Conservation (phyloP, 768 basidiomycete species). For the Sporobolomyces phaffii region DNA sequence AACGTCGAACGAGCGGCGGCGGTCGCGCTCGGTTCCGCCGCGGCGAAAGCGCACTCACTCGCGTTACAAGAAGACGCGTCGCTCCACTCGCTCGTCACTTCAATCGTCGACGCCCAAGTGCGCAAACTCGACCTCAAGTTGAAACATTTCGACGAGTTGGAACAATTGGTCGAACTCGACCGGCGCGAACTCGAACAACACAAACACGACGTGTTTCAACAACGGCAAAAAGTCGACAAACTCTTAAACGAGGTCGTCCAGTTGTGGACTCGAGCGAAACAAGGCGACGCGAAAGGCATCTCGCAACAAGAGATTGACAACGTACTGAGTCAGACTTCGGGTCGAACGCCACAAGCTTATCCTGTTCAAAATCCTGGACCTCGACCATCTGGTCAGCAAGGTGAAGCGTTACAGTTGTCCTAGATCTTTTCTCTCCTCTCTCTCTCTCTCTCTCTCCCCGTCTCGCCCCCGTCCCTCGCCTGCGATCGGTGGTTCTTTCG, state of each 20-base stretch:
- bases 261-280: conserved; percentile 20
- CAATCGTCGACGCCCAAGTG: conserved; percentile 70
- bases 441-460: neutral
- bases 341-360: neutral
- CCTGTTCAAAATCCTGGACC: conserved; percentile 13
- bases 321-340: neutral
- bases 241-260: conserved; percentile 38
- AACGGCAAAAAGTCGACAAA: conserved; percentile 57
- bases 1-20: conserved; percentile 74
- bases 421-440: neutral
- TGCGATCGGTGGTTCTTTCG: no score
- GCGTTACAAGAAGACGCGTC: conserved; percentile 75
- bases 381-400: conserved; percentile 2
- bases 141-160: conserved; percentile 87
- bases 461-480: no score
- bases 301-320: conserved; percentile 2
- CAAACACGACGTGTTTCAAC: conserved; percentile 67
- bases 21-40: conserved; percentile 81
- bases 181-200: conserved; percentile 75
- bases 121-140: conserved; percentile 89
- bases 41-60: conserved; percentile 71
- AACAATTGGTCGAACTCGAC: conserved; percentile 86
- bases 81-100: conserved; percentile 66
- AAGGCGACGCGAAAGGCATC: neutral
- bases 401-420: conserved; percentile 3